phyloP scores from a whole-genome alignment of 1,139 yeast genomes.

The Petasospora rhodanensis region DNA sequence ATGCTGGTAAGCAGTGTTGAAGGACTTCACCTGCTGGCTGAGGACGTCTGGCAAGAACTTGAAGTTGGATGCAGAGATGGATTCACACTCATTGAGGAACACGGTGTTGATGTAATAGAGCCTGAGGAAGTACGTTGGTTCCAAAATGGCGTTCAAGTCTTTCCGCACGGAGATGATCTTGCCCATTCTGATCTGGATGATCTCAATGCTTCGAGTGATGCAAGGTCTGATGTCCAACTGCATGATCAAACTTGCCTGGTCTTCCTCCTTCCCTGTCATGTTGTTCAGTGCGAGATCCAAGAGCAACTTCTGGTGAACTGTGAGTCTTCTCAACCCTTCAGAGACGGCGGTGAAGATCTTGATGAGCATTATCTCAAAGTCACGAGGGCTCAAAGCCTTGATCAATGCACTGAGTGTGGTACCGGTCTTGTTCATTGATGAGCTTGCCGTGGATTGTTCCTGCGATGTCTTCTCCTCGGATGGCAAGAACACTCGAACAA shows the following conservation, averaged over 20 bases:
- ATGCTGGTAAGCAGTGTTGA: conserved; percentile 53
- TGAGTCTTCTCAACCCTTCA: conserved; percentile 68
- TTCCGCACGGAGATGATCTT: conserved; percentile 76
- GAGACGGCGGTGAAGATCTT: conserved; percentile 60
- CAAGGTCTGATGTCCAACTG: conserved; percentile 57
- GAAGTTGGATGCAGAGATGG: conserved; percentile 67
- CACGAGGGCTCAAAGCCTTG: conserved; percentile 62
- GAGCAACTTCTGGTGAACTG: conserved; percentile 73
- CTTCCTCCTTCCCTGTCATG: conserved; percentile 31
- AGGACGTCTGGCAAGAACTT: conserved; percentile 63
- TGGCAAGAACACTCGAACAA: conserved; percentile 66
- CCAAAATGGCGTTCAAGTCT: conserved; percentile 58
- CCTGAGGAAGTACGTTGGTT: conserved; percentile 53
- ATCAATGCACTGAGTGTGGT: conserved; percentile 49
- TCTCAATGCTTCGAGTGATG: conserved; percentile 60
- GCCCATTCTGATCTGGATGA: conserved; percentile 72
- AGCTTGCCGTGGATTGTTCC: conserved; percentile 20
- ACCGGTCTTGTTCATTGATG: conserved; percentile 23
- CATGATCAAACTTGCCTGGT: conserved; percentile 39
- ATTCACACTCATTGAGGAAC: conserved; percentile 80
- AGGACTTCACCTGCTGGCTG: conserved; percentile 61
- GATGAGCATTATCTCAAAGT: conserved; percentile 67
- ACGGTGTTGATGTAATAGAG: conserved; percentile 64
- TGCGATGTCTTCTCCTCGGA: conserved; percentile 26
- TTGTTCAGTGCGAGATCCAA: conserved; percentile 68